A percentile compares a stretch with the other conserved stretches of the same genome.
phyloP scores from a whole-genome alignment of 2,329 filamentous ascomycete genomes.

The Aplosporella prunicola region DNA sequence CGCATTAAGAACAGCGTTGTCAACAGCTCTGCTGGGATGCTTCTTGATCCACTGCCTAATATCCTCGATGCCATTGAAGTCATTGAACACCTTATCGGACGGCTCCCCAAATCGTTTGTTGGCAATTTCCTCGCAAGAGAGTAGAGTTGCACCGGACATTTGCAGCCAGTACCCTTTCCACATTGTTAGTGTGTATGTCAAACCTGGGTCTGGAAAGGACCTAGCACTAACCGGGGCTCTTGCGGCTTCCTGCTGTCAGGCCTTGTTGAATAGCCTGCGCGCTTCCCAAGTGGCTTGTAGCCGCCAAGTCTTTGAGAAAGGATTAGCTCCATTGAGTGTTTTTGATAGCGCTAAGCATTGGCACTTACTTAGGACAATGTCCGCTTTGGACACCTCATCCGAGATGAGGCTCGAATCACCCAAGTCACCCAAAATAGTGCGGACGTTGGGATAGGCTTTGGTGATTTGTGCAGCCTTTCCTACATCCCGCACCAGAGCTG shows the following conservation, averaged over 20 bases:
- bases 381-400: constrained; percentile 4
- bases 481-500: constrained; percentile 4
- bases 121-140: constrained; percentile 31
- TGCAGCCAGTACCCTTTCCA: constrained; percentile 44
- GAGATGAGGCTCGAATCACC: constrained; percentile 8
- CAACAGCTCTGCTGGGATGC: constrained; percentile 56
- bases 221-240: neutral
- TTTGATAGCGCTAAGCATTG: neutral
- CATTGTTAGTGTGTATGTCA: too few species aligned
- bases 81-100: constrained; percentile 46
- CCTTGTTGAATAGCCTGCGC: constrained; percentile 40
- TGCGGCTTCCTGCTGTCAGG: constrained; percentile 31
- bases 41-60: constrained; percentile 47
- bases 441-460: constrained; percentile 4
- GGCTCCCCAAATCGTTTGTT: constrained; percentile 34
- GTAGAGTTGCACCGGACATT: constrained; percentile 46
- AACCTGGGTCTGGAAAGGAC: neutral
- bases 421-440: constrained; percentile 5
- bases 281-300: constrained; percentile 20
- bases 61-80: constrained; percentile 48
- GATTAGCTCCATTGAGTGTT: neutral
- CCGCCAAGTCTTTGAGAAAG: constrained; percentile 13
- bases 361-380: constrained; percentile 18
- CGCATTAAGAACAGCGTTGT: constrained; percentile 53
- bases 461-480: constrained; percentile 1